A percentile compares a stretch with the other conserved stretches of the same genome.
These are phyloP conservation scores for Ophiocordyceps camponoti-saundersi DNA, from an alignment of 2,329 filamentous ascomycete genomes.

Conservation along the genomic window DNA sequence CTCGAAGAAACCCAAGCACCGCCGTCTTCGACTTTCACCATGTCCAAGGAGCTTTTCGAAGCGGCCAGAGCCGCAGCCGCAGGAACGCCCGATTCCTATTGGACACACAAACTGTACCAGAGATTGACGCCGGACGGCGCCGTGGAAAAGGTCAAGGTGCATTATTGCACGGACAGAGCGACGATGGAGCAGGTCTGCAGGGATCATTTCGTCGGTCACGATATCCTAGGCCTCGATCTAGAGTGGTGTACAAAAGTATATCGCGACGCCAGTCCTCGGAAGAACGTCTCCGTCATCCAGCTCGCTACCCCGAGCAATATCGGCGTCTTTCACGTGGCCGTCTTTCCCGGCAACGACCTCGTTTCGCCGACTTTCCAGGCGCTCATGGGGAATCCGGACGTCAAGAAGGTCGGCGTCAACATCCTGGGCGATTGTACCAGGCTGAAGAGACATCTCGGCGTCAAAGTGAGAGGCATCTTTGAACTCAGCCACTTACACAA, in stretches of 20 bases:
- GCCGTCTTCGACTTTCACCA: constrained; percentile 13
- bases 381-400: constrained; percentile 52
- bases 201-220: constrained; percentile 48
- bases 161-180: constrained; percentile 58
- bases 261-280: constrained; percentile 32
- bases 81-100: constrained; percentile 37
- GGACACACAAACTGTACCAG: constrained; percentile 53
- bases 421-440: constrained; percentile 57
- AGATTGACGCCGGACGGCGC: constrained; percentile 23
- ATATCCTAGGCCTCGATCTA: constrained; percentile 72
- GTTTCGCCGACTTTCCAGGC: constrained; percentile 53
- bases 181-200: constrained; percentile 50
- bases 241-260: constrained; percentile 54
- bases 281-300: constrained; percentile 69
- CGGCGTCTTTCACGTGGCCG: constrained; percentile 64
- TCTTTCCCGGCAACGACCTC: constrained; percentile 40
- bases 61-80: constrained; percentile 27
- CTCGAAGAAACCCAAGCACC: neutral
- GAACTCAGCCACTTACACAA: constrained; percentile 75
- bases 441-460: constrained; percentile 44
- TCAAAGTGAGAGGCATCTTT: constrained; percentile 51
- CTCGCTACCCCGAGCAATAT: constrained; percentile 62
- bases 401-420: constrained; percentile 66
- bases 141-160: constrained; percentile 42
- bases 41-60: constrained; percentile 12